These are phyloP conservation scores for Candida quercuum DNA, from an alignment of 805 yeast species.

Conservation along the genomic window DNA sequence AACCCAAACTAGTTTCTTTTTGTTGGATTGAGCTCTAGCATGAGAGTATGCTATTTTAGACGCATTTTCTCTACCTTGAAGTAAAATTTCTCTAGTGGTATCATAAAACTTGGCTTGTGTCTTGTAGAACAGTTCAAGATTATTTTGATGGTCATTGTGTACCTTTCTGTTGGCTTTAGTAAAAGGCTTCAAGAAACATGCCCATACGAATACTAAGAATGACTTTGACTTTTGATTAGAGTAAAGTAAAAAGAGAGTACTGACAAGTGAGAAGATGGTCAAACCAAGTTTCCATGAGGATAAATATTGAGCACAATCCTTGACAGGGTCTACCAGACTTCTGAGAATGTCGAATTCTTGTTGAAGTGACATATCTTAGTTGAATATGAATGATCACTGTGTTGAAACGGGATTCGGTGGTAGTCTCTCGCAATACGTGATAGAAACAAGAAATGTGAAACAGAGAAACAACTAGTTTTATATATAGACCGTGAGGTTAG, in stretches of 20 bases:
- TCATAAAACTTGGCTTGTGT: constrained; percentile 78
- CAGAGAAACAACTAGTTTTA: no score
- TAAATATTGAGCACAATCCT: constrained; percentile 3
- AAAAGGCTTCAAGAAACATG: constrained; percentile 30
- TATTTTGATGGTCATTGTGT: constrained; percentile 25
- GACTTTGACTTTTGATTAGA: constrained; percentile 18
- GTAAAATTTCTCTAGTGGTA: constrained; percentile 56
- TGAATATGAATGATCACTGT: constrained; percentile 3
- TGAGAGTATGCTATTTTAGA: constrained; percentile 56
- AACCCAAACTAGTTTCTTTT: constrained; percentile 55
- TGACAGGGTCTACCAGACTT: constrained; percentile 1
- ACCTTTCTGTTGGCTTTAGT: constrained; percentile 19
- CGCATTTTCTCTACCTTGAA: constrained; percentile 68
- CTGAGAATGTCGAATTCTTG: constrained; percentile 4
- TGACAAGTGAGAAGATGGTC: constrained; percentile 6
- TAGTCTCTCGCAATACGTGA: no score
- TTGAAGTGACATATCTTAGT: constrained; percentile 2
- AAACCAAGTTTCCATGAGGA: constrained; percentile 5
- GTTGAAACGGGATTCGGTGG: no score
- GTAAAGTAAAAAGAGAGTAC: constrained; percentile 7
- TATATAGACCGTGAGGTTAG: no score
- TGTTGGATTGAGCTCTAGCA: constrained; percentile 28
- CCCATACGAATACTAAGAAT: constrained; percentile 25
- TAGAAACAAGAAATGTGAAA: no score
- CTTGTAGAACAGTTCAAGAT: constrained; percentile 59